Evolutionary conservation across 129 eudicot genomes (phyloP).

Genomic region (Cynara cardunculus): DNA sequence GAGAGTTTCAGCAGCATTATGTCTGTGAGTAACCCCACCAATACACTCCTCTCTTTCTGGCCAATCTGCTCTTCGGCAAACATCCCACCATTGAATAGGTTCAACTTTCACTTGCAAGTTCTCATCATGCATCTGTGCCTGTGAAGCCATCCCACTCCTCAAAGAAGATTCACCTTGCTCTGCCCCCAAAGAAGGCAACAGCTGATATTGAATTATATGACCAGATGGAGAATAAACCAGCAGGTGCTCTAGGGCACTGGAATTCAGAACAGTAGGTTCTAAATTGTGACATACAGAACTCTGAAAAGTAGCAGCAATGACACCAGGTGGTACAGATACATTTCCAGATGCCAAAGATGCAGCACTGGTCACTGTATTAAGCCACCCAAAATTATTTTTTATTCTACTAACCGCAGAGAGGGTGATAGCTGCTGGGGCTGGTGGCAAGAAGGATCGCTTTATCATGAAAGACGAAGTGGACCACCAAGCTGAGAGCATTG

Average conservation of each 20-base stretch:
- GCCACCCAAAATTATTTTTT: slow-evolving; percentile 75
- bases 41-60: slow-evolving; percentile 79
- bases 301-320: slow-evolving; percentile 79
- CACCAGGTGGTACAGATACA: slow-evolving; percentile 66
- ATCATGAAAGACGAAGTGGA: slow-evolving; percentile 59
- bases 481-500: slow-evolving; percentile 70
- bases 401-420: slow-evolving; percentile 84
- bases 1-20: slow-evolving; percentile 21
- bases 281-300: slow-evolving; percentile 30
- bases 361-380: slow-evolving; percentile 83
- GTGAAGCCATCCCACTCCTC: slow-evolving; percentile 43
- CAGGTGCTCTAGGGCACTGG: slow-evolving; percentile 59
- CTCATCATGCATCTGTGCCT: slow-evolving; percentile 64
- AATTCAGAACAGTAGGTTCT: slow-evolving; percentile 27
- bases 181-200: slow-evolving; percentile 61
- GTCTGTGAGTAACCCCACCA: slow-evolving; percentile 33
- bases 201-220: slow-evolving; percentile 72
- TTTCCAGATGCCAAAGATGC: slow-evolving; percentile 57
- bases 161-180: slow-evolving; percentile 51
- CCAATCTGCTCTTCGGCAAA: slow-evolving; percentile 90
- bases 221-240: slow-evolving; percentile 88
- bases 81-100: slow-evolving; percentile 94
- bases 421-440: slow-evolving; percentile 69
- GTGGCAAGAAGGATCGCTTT: slow-evolving; percentile 49
- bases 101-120: slow-evolving; percentile 72